These are phyloP conservation scores for Aspergillus japonicus DNA, from an alignment of 2,329 filamentous ascomycete genomes.

Conservation along the genomic window DNA sequence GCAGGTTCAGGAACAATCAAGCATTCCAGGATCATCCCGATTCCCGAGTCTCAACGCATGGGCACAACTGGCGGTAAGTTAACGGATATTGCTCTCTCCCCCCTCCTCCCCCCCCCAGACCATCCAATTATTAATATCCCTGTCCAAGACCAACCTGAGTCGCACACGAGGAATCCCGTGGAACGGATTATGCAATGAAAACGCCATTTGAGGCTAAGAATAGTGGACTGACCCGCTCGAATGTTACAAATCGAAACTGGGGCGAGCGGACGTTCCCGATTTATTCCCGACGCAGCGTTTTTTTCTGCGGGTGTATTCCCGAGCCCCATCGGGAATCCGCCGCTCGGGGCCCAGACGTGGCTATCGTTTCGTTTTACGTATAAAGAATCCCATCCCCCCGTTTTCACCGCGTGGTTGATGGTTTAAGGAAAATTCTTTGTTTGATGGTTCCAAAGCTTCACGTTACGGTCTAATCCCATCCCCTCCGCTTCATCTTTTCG, in stretches of 20 bases:
- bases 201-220: not conserved
- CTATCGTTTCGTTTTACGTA: not conserved
- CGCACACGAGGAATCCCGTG: not conserved
- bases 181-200: not conserved
- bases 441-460: too few species aligned
- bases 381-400: not conserved
- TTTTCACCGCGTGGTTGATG: not conserved
- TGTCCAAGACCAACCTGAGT: too few species aligned
- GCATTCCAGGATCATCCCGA: too few species aligned
- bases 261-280: not conserved
- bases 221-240: not conserved
- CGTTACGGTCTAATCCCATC: too few species aligned
- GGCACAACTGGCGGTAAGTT: too few species aligned
- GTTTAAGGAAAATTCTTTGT: not conserved
- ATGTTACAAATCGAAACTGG: not conserved
- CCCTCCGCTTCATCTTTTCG: not conserved
- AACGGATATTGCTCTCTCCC: too few species aligned
- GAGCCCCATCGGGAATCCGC: not conserved
- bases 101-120: too few species aligned
- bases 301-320: not conserved
- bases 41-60: too few species aligned
- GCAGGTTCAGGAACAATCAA: too few species aligned
- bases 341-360: not conserved
- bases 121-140: too few species aligned
- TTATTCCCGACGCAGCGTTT: not conserved